Base-by-base conservation (phyloP, 768 basidiomycete genomes). In the Amyloporia xantha region DNA sequence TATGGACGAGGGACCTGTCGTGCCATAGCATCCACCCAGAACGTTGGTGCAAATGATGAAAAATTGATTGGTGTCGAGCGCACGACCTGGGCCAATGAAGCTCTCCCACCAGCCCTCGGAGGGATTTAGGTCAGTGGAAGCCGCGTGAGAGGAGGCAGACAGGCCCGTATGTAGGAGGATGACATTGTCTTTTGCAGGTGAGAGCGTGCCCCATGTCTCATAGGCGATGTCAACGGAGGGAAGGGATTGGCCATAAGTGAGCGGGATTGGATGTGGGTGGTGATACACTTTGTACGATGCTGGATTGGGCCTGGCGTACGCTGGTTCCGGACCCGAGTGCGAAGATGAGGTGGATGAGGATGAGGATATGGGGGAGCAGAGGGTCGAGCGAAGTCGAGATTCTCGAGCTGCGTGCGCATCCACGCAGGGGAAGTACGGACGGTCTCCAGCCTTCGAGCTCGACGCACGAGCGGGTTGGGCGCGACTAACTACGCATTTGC, bases 41-140 rank as follows among this genome's bases (percentile, higher is more conserved):
- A 93, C 93, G 66, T 98, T 99, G 9, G 93, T 90, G 70, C 96
- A 99, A 37, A 99, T 80, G 63, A 98, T 71, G 67, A 89, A 97
- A 73, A 86, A 96, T 47, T 82, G 77, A 61, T 92, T 73, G 5
- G 96, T 98, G 72, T 99, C 96, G 36, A 99, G 73, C 9, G 94
- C 82, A 59, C 86, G 91, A 44, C 91, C 91, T 3, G 95, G 92
- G 0, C 96, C 96, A 55, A 99, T 93, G 68, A 98, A 99, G 59
- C 87, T 86, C 68, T 98, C 90, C 96, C 96, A 99, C 96, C 96
- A 99, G 3, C 96, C 95, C 7, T 86, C 82, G 0, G 86, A 67
- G 1, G 85, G 76, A 57, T 95, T 99, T 3, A 71, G 64, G 3
- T 72, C 60, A 0, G 92, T 92, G 19, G 88, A 83, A 2, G 91